Evolutionary conservation across 2,329 filamentous ascomycete species (phyloP), one percentile per base, ranked within the genome.

Genomic region (Bipolaris gigantea): DNA sequence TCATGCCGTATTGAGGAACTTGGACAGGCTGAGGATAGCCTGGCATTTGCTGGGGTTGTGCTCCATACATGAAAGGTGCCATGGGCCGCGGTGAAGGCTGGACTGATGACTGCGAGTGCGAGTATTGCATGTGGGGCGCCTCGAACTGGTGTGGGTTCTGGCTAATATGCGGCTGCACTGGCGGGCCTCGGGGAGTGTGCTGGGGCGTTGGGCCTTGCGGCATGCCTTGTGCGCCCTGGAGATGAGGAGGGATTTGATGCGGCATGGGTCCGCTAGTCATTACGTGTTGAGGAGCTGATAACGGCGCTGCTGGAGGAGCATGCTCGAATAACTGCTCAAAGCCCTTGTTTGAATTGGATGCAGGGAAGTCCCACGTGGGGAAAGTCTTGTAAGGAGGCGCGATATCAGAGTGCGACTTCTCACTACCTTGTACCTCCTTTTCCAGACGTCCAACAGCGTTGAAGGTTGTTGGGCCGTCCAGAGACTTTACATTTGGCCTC

Each of bases 41-140:
- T 38, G 76, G 73, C 60, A 77, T 73, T 2, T 72, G 73, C 44
- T 87, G 86, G 48, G 83, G 84, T 11, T 84, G 83, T 2, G 83
- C 83, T 18, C 84, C 83, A 63, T 92, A 92, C 72, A 90, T 84
- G 27, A 86, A 85, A 15, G 85, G 82, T 59, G 87, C 88, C 47
- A 85, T 83, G 63, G 92, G 83, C 46, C 92, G 86, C 44, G 93
- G 92, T 15, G 92, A 96, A 8, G 90, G 88, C 72, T 91, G 94
- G 2, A 81, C 74, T 2, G 91, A 90, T 65, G 92, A 91, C 3
- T 87, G 87, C 21, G 89, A 92, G 62, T 88, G 92, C 6, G 89
- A 90, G 77, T 94, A 89, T 62, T 85, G 83, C 89, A 97, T 96
- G 47, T 92, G 85, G 68, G 92, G 90, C 54, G 92, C 89, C 62